phyloP scores from a whole-genome alignment of 371 early-diverging fungal genomes.

The Syncephalis plumigaleata region DNA sequence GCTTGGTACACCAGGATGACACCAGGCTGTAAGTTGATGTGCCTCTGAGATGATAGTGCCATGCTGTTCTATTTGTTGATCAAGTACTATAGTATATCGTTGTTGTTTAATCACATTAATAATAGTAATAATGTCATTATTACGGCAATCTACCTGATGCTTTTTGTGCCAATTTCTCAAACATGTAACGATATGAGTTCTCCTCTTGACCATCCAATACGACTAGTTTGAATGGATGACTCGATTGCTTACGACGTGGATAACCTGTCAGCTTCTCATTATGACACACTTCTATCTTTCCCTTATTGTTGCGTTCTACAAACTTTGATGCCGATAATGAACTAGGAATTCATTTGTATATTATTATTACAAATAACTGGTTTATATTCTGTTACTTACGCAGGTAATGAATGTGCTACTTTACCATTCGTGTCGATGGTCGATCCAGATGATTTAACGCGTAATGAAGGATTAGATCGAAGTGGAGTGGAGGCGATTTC shows the following conservation, averaged over 20 bases:
- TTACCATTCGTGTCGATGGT: no score
- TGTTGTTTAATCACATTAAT: no score
- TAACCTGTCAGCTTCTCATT: conserved; percentile 6
- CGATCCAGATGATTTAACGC: no score
- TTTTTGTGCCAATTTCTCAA: conserved; percentile 55
- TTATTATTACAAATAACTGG: no score
- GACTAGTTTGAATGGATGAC: conserved; percentile 12
- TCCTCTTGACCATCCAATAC: conserved; percentile 26
- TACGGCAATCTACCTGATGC: conserved; percentile 26
- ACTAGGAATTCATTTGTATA: no score
- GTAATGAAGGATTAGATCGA: no score
- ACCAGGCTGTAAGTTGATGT: conserved; percentile 24
- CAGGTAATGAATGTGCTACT: no score
- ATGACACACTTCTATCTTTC: conserved; percentile 8
- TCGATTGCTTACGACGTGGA: neutral
- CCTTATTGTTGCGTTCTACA: conserved; percentile 8
- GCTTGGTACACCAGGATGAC: conserved; percentile 38
- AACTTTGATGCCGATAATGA: neutral
- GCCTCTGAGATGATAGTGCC: conserved; percentile 23
- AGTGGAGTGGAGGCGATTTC: no score
- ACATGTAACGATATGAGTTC: conserved; percentile 70
- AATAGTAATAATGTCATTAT: neutral
- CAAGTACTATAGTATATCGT: neutral
- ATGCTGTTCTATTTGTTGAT: conserved; percentile 3
- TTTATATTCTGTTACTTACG: no score